Conservation (phyloP, 108 stramenopile species). For the Pseudonitzschia multiseries region DNA sequence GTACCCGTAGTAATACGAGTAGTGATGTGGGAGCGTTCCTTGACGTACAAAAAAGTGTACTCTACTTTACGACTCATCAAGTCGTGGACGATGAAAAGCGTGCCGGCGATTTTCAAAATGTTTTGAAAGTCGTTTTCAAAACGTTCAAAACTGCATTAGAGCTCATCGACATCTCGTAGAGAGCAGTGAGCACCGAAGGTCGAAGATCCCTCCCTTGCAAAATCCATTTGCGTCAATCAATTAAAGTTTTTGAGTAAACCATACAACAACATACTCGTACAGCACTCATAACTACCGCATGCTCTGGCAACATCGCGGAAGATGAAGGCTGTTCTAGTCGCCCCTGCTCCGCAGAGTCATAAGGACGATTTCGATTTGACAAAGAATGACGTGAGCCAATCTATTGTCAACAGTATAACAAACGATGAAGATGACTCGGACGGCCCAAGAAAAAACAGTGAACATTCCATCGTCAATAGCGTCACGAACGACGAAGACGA, state of each 20-base stretch:
- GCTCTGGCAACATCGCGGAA: neutral
- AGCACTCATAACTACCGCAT: neutral
- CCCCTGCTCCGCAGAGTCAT: neutral
- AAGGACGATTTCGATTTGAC: neutral
- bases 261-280: no score
- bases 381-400: neutral
- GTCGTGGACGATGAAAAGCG: neutral
- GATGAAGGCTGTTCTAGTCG: neutral
- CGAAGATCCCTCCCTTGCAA: no score
- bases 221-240: no score
- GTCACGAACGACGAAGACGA: conserved; percentile 31
- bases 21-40: no score
- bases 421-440: conserved; percentile 24
- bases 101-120: neutral
- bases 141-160: no score
- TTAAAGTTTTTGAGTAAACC: no score
- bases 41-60: no score
- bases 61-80: no score
- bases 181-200: no score
- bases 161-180: no score
- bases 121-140: neutral
- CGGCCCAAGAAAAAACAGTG: neutral
- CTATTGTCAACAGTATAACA: conserved; percentile 24
- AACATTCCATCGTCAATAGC: conserved; percentile 20
- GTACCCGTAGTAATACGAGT: no score